A percentile compares a stretch with the other conserved stretches of the same genome.
phyloP scores from a whole-genome alignment of 345 rosid genomes.

The Gossypium stocksii region DNA sequence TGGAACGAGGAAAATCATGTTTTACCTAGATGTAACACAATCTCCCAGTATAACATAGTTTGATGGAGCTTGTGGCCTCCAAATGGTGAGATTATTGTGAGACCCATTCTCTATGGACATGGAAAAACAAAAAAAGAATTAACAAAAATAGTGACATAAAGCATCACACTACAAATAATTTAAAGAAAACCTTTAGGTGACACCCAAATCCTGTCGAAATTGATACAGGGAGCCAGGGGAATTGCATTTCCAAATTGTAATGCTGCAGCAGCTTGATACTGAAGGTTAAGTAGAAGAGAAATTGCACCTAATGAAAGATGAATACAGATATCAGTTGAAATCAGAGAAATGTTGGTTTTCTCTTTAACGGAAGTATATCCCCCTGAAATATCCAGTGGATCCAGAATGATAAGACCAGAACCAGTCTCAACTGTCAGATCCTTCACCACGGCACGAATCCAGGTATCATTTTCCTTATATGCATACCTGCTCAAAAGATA shows the following conservation, averaged over 20 bases:
- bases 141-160: slow-evolving; percentile 3
- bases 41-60: slow-evolving; percentile 95
- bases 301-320: slow-evolving; percentile 85
- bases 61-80: slow-evolving; percentile 97
- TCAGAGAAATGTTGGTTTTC: slow-evolving; percentile 79
- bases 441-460: slow-evolving; percentile 84
- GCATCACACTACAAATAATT: slow-evolving; percentile 17
- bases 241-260: slow-evolving; percentile 81
- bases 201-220: slow-evolving; percentile 81
- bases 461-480: slow-evolving; percentile 85
- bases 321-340: slow-evolving; percentile 76
- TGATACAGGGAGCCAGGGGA: slow-evolving; percentile 85
- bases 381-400: slow-evolving; percentile 83
- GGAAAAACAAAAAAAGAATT: slow-evolving; percentile 1
- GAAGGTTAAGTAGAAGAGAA: slow-evolving; percentile 82
- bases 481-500: slow-evolving; percentile 60
- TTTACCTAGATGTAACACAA: slow-evolving; percentile 94
- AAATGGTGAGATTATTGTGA: slow-evolving; percentile 70
- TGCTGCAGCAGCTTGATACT: slow-evolving; percentile 69
- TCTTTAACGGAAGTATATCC: slow-evolving; percentile 90
- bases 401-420: slow-evolving; percentile 90
- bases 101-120: slow-evolving; percentile 61
- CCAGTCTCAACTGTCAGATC: slow-evolving; percentile 86
- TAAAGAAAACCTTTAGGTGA: slow-evolving; percentile 67
- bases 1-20: neutral